Evolutionary conservation across 768 basidiomycete species (phyloP), one percentile per base, ranked within the genome.

Genomic region (Leccinum subgranulosum): DNA sequence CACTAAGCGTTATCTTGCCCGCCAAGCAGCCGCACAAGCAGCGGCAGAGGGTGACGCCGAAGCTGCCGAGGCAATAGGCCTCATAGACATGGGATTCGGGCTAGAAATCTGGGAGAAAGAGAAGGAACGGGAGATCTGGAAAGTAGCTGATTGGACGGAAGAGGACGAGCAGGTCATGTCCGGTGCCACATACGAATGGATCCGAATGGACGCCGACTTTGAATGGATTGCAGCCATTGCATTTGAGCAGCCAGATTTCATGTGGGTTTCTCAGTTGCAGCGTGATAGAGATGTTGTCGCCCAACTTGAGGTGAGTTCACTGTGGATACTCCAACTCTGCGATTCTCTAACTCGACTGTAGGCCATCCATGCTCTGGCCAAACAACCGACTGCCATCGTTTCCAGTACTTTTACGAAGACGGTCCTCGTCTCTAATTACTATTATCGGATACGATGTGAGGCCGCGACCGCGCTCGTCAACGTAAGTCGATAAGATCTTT

Each of bases 171-270:
- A 88, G 58, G 79, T 82, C 45, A 96, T 98, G 92, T 87, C 89
- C 39, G 92, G 92, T 17, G 95, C 96, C 60, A 96, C 94, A 3
- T 99, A 98, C 73, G 97, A 99, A 74, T 99, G 96, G 96, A 98
- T 99, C 57, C 80, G 97, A 60, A 92, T 98, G 81, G 97, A 99
- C 68, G 94, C 97, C 15, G 97, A 99, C 70, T 95, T 97, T 71
- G 97, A 99, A 75, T 99, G 97, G 97, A 90, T 98, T 54, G 90
- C 92, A n/a, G 82, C 81, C 39, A 83, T 98, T 60, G 86, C 85
- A 60, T 98, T 96, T 61, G 90, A 95, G 51, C 94, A 98, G 75
- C 93, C 92, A 45, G 94, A 95, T 76, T 98, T 94, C 67, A 96
- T 96, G 92, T 99, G 95, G 94, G 90, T 96, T 21, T 92, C 88